Evolutionary conservation across 176 grass and related monocot genomes (phyloP).

Genomic region (Musa troglodytarum): DNA sequence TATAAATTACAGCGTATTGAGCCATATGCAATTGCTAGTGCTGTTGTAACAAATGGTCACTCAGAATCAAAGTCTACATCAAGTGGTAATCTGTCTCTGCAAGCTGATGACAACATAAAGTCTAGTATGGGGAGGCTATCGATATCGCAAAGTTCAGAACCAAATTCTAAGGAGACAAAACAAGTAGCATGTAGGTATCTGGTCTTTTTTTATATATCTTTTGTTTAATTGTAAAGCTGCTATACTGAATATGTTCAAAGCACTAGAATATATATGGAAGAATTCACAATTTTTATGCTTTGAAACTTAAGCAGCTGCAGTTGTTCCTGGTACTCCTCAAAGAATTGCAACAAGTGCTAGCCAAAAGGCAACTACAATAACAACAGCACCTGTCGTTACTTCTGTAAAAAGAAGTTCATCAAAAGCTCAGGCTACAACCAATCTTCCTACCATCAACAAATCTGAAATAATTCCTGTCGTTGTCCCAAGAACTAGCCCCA

Average conservation of each 20-base stretch:
- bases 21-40: constrained; percentile 50
- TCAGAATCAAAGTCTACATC: constrained; percentile 44
- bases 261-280: constrained; percentile 18
- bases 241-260: constrained; percentile 20
- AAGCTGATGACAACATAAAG: constrained; percentile 63
- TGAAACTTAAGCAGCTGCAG: constrained; percentile 46
- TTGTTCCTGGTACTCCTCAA: constrained; percentile 62
- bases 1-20: constrained; percentile 66
- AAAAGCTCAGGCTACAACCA: constrained; percentile 43
- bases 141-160: constrained; percentile 73
- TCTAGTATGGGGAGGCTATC: constrained; percentile 59
- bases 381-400: constrained; percentile 34
- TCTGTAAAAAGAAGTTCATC: constrained; percentile 65
- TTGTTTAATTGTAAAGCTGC: constrained; percentile 20
- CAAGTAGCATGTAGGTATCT: constrained; percentile 43
- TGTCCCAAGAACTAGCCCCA: constrained; percentile 79
- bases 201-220: constrained; percentile 16
- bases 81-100: constrained; percentile 41
- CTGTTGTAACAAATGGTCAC: constrained; percentile 53
- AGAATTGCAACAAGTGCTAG: constrained; percentile 41
- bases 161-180: constrained; percentile 69
- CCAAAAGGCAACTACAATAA: constrained; percentile 44
- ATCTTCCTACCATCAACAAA: constrained; percentile 49
- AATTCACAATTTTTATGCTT: constrained; percentile 26
- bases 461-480: constrained; percentile 59